Base-by-base conservation (phyloP, 306 rosid genomes). In the Quercus mongolica region DNA sequence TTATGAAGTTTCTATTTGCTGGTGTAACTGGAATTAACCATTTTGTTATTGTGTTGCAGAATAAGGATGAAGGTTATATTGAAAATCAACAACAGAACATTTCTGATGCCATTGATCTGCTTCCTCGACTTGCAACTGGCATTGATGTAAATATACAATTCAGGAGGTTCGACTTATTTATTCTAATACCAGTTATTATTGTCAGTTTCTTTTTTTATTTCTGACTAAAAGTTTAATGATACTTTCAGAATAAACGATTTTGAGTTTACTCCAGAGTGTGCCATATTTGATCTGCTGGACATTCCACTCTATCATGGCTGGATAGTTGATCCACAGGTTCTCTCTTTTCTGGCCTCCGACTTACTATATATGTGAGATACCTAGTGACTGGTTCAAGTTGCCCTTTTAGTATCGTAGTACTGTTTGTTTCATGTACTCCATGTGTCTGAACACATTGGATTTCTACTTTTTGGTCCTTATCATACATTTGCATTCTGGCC, bases 271-370 rank as follows among this genome's bases (percentile, higher is more conserved):
- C 91, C 82, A 83, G 99, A 93, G 70, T 96, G 99, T 87, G 98
- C 99, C 74, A 93, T 96, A 76, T 96, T 96, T 87, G 99, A 96
- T 85, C 88, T 96, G 82, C 83, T 96, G 88, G 99, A 92, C 86
- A 96, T 96, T 82, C 98, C 99, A 8, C 81, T 96, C 68, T 96
- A 88, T 89, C 99, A 96, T 84, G 99, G 99, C 76, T 96, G 99
- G 99, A 93, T 96, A 69, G 97, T 90, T 80, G 99, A 93, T 82
- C 86, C 93, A 31, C 92, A 96, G 97, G 99, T 96, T 74, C 76
- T 83, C 33, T 71, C 77, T 72, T 80, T 83, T 78, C 55, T 54
- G 71, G 74, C 71, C 83, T 61, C 35, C 56, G 35, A 56, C 82
- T 44, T 69, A 64, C 59, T 30, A 44, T 69, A 57, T 79, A 58